Evolutionary conservation across 306 rosid species (phyloP), one percentile per base, ranked within the genome.

Genomic region (Fragaria vesca): DNA sequence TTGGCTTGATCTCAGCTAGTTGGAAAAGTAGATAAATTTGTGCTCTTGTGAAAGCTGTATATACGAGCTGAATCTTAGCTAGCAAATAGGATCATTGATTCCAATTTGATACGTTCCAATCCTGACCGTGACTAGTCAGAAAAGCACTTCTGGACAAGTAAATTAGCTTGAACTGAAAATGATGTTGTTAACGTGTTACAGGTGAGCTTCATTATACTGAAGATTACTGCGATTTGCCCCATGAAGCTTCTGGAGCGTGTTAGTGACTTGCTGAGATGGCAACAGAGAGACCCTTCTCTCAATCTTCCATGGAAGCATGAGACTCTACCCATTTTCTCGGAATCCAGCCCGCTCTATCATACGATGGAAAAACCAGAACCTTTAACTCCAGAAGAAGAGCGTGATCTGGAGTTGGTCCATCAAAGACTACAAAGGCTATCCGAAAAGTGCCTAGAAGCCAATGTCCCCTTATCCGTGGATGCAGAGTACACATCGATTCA

Each of bases 191-290:
- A 16, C 4, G 55, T 45, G 5, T 36, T 48, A 55, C 71, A 93
- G 97, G 96, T 89, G 81, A 91, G 96, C 70, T 90, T 76, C 69
- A 78, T 88, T 0, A 86, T 95, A 7, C 86, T 88, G 72, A 93
- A 95, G 78, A 91, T 96, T 76, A 89, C 94, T 4, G 98, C 98
- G 26, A 89, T 96, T 63, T 96, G 98, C 34, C 99, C 99, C 45
- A 81, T 87, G 93, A 85, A 77, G 15, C 66, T 93, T 34, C 80
- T 96, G 0, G 88, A 91, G 78, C 81, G 93, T 65, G 74, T 87
- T 0, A 91, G 99, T 69, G 98, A 93, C 74, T 83, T 96, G 79
- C 76, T 96, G 15, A 91, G 99, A 80, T 96, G 99, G 99, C 89
- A 96, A 76, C 83, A 90, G 17, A 86, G 82, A 30, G 85, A 93